phyloP scores from a whole-genome alignment of 164 flowering plant genomes.

The Cinnamomum chago region DNA sequence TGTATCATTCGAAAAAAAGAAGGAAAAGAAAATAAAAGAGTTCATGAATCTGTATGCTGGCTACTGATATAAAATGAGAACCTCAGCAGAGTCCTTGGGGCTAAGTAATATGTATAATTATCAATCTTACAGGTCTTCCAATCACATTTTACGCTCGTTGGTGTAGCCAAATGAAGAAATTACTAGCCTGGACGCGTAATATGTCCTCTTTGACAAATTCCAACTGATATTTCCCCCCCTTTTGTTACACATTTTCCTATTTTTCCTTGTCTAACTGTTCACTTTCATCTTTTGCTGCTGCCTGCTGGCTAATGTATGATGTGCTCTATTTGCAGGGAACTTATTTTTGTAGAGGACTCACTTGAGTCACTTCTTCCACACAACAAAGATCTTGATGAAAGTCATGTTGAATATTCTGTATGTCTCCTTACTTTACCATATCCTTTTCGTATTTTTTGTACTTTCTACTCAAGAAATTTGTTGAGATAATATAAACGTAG shows the following conservation, averaged over 20 bases:
- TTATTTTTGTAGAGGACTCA: constrained; percentile 51
- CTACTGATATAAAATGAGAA: not conserved
- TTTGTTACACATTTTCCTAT: not conserved
- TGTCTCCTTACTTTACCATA: constrained; percentile 3
- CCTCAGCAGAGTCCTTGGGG: not conserved
- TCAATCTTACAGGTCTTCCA: not conserved
- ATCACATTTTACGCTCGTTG: not conserved
- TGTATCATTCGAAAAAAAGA: too few relatives aligned
- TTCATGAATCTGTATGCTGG: not conserved
- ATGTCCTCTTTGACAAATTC: not conserved
- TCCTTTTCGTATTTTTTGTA: not conserved
- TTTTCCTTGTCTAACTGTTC: too few relatives aligned
- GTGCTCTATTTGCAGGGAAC: constrained; percentile 18
- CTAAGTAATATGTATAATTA: not conserved
- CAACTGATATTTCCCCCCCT: not conserved
- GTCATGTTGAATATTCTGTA: constrained; percentile 30
- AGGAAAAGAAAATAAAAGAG: not conserved
- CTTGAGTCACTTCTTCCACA: constrained; percentile 60
- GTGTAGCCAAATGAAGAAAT: not conserved
- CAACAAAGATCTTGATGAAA: constrained; percentile 41
- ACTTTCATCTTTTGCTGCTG: not conserved
- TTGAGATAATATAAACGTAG: not conserved
- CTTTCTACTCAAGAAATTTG: not conserved
- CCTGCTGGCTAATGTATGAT: not conserved
- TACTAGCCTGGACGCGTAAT: not conserved